phyloP scores from a whole-genome alignment of 345 rosid genomes.

The Hypericum androsaemum region DNA sequence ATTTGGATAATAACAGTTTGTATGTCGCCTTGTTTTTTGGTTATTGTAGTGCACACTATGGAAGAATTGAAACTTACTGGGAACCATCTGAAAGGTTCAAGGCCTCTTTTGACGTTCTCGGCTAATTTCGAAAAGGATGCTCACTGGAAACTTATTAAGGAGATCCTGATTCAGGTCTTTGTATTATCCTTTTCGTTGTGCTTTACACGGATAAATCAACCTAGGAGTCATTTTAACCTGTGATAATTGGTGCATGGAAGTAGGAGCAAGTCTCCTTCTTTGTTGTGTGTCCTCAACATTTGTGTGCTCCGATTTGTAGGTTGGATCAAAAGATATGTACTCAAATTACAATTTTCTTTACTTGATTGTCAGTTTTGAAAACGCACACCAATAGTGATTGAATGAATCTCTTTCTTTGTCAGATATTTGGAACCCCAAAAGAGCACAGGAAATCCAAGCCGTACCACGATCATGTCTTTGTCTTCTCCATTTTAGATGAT shows the following conservation, averaged over 20 bases:
- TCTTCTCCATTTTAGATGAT: constrained; percentile 84
- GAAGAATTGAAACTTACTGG: constrained; percentile 96
- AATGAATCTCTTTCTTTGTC: not conserved
- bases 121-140: constrained; percentile 71
- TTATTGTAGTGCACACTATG: constrained; percentile 72
- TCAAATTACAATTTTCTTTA: too few species aligned
- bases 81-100: constrained; percentile 80
- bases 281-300: too few species aligned
- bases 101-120: constrained; percentile 78
- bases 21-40: not conserved
- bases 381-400: too few species aligned
- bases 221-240: too few species aligned
- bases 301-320: too few species aligned
- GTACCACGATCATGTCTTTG: constrained; percentile 89
- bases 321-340: too few species aligned
- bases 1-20: not conserved
- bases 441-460: constrained; percentile 91
- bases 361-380: too few species aligned
- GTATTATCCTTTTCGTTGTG: not conserved
- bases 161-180: constrained; percentile 65
- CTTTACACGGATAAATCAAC: too few species aligned
- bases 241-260: too few species aligned
- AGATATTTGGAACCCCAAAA: constrained; percentile 90
- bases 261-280: too few species aligned
- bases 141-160: constrained; percentile 91